Evolutionary conservation across 2,329 filamentous ascomycete species (phyloP), one percentile per base, ranked within the genome.

Genomic region (Phialophora expanda): DNA sequence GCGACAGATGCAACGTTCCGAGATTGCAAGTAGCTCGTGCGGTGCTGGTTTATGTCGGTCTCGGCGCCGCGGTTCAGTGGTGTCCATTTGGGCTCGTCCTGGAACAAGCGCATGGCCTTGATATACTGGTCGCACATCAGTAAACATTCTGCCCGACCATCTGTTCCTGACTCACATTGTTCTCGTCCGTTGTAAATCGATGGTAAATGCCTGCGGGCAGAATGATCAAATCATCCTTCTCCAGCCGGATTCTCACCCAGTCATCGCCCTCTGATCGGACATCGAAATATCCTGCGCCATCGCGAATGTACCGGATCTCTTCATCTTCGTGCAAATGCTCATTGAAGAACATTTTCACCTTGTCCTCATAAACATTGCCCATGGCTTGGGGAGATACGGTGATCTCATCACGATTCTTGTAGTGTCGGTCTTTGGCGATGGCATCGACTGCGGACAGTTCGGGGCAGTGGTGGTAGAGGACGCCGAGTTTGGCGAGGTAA

Each of bases 21-120:
- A 26, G 70, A 72, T 66, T 81, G 76, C 38, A 97, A 81, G 74
- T 99, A 99, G 56, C 87, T 86, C 83, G 92, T 87, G 65, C 95
- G 87, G 77, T 89, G 90, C 60, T 84, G 80, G 79, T 98, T 99
- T 66, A 77, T 77, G 76, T 98, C 92, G 51, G 97, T 86, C 56
- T 94, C 90, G 4, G 82, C 79, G 6, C 86, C 87, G 64, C 95
- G 87, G 81, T 97, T 96, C 71, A 99, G 79, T 14, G 95, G 91
- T 41, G 93, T 98, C 95, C 95, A 99, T 81, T 98, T 97, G 38
- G 95, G 95, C 80, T 98, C 93, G 71, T 98, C 95, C 82, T 98
- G 93, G 86, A 98, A 99, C 59, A 99, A 84, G 64, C 95, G 87
- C 92, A 98, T 94, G 14, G 95, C 95, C 76, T 96, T 91, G 71